These are phyloP conservation scores for Psilocybe tampanensis DNA, from an alignment of 768 basidiomycete genomes.

Conservation along the genomic window DNA sequence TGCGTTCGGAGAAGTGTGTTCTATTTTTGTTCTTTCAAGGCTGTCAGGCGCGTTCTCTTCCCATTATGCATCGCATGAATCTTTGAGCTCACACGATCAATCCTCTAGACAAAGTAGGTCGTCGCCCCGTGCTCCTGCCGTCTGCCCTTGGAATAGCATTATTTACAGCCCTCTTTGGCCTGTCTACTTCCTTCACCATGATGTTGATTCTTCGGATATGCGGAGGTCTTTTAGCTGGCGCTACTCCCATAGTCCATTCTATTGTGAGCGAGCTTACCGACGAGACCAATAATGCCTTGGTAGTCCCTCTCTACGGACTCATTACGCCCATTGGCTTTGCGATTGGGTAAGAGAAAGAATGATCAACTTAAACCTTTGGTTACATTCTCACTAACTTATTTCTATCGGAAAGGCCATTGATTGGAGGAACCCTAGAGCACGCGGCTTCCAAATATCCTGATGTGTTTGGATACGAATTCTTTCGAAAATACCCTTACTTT, in stretches of 20 bases:
- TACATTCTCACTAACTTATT: background rate
- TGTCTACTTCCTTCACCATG: constrained; percentile 7
- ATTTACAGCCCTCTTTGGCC: constrained; percentile 4
- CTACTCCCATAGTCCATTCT: constrained; percentile 6
- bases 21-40: constrained; percentile 4
- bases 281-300: constrained; percentile 4
- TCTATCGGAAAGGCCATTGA: background rate
- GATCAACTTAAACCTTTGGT: background rate
- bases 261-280: constrained; percentile 9
- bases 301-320: background rate
- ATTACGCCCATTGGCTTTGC: constrained; percentile 2
- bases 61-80: background rate
- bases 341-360: background rate
- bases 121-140: constrained; percentile 6
- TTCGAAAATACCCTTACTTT: constrained; percentile 5
- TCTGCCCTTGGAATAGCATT: constrained; percentile 7
- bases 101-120: constrained; percentile 6
- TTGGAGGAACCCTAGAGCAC: background rate
- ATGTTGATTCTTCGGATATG: constrained; percentile 5
- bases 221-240: constrained; percentile 1
- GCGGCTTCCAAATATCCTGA: constrained; percentile 1
- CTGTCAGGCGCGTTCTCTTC: background rate
- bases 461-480: constrained; percentile 1
- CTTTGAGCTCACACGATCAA: background rate
- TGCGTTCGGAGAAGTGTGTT: constrained; percentile 5